Conservation (phyloP, 2,329 filamentous ascomycete species). For the Aspergillus calidoustus region DNA sequence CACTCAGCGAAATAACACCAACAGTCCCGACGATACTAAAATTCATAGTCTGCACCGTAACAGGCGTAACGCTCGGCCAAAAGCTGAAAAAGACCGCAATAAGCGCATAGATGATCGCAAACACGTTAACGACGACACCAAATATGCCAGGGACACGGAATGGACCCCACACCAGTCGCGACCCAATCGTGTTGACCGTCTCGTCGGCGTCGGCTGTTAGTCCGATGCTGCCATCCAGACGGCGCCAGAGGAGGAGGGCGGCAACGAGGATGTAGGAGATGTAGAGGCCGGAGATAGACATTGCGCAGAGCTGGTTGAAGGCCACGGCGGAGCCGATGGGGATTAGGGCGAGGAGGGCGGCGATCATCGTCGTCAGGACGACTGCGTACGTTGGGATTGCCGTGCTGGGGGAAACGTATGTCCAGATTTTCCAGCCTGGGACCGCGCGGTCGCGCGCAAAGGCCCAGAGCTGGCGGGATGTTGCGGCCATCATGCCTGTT, state of each 20-base stretch:
- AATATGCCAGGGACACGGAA: conserved; percentile 36
- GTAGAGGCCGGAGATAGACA: conserved; percentile 39
- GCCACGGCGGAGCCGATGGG: conserved; percentile 38
- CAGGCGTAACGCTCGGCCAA: conserved; percentile 48
- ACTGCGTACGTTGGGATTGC: conserved; percentile 34
- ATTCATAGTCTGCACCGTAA: conserved; percentile 53
- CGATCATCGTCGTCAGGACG: conserved; percentile 30
- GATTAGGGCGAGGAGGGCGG: conserved; percentile 39
- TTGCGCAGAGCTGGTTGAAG: conserved; percentile 39
- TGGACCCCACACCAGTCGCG: conserved; percentile 36
- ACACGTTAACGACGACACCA: conserved; percentile 50
- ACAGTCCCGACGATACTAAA: conserved; percentile 50
- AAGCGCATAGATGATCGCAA: conserved; percentile 51
- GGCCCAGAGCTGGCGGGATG: conserved; percentile 45
- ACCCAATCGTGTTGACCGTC: conserved; percentile 30
- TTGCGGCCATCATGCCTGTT: conserved; percentile 48
- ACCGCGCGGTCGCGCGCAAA: conserved; percentile 34
- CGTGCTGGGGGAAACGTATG: conserved; percentile 29
- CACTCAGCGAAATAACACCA: conserved; percentile 45
- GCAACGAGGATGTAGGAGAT: conserved; percentile 37
- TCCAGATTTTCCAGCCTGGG: conserved; percentile 33
- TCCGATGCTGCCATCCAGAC: conserved; percentile 28
- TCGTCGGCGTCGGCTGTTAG: conserved; percentile 24
- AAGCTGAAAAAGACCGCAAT: conserved; percentile 56
- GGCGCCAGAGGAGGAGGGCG: conserved; percentile 33